These are phyloP conservation scores for Pouteria campechiana DNA, from an alignment of 179 eudicot species.

Conservation along the genomic window DNA sequence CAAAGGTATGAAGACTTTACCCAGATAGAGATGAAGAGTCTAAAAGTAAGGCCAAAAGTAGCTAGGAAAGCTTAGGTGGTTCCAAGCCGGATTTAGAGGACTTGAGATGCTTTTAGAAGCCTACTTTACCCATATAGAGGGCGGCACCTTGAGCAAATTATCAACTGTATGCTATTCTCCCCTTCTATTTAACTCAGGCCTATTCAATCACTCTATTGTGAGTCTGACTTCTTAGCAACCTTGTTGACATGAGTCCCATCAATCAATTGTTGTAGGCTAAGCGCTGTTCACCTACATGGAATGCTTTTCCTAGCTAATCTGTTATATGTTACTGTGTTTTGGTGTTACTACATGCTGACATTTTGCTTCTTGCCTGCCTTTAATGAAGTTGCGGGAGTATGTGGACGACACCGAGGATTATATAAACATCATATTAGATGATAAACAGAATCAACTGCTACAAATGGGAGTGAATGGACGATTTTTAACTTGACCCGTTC, in stretches of 20 bases:
- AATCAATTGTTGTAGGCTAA: background rate
- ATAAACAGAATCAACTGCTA: constrained; percentile 6
- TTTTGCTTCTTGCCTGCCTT: background rate
- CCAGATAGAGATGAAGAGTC: constrained; percentile 2
- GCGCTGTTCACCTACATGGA: background rate
- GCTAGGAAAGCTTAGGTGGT: background rate
- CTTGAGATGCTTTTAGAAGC: constrained; percentile 5
- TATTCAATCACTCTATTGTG: background rate
- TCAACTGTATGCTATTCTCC: background rate
- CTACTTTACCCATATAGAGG: constrained; percentile 3
- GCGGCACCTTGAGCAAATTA: constrained; percentile 5
- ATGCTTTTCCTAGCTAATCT: too few relatives aligned
- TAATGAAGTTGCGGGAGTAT: constrained; percentile 1
- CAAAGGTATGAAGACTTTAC: too few relatives aligned
- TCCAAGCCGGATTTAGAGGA: constrained; percentile 1
- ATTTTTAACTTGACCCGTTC: too few relatives aligned
- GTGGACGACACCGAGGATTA: constrained; percentile 5
- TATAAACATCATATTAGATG: constrained; percentile 5
- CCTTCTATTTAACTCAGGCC: background rate
- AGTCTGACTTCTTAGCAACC: background rate
- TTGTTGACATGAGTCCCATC: background rate
- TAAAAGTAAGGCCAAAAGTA: background rate
- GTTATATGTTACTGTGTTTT: too few relatives aligned
- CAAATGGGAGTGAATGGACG: constrained; percentile 5
- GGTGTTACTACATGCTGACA: too few relatives aligned